phyloP scores from a whole-genome alignment of 306 rosid species.

The Rosa rugosa region DNA sequence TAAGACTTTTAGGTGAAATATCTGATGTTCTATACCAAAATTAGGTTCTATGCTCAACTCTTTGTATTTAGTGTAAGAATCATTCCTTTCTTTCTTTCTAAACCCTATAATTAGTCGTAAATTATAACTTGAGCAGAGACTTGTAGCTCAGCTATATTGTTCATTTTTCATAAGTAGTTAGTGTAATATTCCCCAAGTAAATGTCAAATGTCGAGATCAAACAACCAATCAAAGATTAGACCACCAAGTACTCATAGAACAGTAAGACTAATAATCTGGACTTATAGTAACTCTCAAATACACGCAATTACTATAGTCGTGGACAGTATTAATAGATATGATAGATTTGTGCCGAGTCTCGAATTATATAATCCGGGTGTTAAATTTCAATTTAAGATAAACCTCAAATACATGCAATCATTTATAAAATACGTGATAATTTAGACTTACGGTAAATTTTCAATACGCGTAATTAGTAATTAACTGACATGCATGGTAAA shows the following conservation, averaged over 20 bases:
- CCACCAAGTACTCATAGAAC: not conserved
- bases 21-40: too few relatives aligned
- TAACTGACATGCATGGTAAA: not conserved
- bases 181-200: not conserved
- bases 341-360: too few relatives aligned
- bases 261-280: not conserved
- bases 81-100: not conserved
- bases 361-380: too few relatives aligned
- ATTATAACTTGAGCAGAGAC: not conserved
- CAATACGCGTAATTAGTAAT: not conserved
- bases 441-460: too few relatives aligned
- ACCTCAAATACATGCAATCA: too few relatives aligned
- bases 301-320: too few relatives aligned
- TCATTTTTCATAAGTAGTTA: not conserved
- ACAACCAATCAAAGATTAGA: not conserved
- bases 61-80: slow-evolving; percentile 10
- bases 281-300: too few relatives aligned
- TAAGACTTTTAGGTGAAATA: not conserved
- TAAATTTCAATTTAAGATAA: too few relatives aligned
- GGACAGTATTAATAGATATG: too few relatives aligned
- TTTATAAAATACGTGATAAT: too few relatives aligned
- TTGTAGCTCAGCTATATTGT: not conserved
- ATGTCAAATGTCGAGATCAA: not conserved
- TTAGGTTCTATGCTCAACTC: not conserved
- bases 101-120: not conserved